Percentiles rank a stretch among this genome's conserved stretches.
Evolutionary conservation across 176 grass and related monocot species (phyloP).

Genomic region (Oryza glaberrima): DNA sequence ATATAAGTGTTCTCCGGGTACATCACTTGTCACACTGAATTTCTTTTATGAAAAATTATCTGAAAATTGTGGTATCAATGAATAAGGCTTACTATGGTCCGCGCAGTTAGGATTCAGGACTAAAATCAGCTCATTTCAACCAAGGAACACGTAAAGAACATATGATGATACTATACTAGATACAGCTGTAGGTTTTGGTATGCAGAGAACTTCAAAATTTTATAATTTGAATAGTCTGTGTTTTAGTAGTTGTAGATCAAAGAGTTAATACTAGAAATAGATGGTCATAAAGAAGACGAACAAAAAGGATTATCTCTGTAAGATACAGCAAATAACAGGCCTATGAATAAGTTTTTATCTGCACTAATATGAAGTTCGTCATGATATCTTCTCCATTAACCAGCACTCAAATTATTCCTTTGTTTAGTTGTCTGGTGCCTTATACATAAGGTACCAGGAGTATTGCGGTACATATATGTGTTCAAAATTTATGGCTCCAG

Average conservation of each 20-base stretch:
- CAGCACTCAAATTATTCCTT: not conserved
- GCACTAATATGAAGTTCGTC: not conserved
- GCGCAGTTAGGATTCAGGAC: not conserved
- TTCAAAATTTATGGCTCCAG: no score
- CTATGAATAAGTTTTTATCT: constrained; percentile 1
- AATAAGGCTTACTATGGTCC: not conserved
- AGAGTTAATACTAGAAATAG: no score
- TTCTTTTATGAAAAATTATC: not conserved
- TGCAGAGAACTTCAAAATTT: not conserved
- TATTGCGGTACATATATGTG: no score
- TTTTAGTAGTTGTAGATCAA: not conserved
- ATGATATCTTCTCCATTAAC: not conserved
- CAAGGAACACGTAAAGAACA: constrained; percentile 1
- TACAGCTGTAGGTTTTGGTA: not conserved
- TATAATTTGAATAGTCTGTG: not conserved
- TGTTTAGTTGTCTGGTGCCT: not conserved
- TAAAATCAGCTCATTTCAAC: not conserved
- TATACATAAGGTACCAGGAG: no score
- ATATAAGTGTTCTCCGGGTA: constrained; percentile 82
- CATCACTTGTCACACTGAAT: constrained; percentile 21
- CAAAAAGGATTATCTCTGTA: not conserved
- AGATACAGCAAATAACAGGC: not conserved
- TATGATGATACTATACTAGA: not conserved
- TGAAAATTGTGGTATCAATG: not conserved
- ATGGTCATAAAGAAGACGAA: not conserved